Evolutionary conservation across 2,329 filamentous ascomycete genomes (phyloP), one percentile per base, ranked within the genome.

Genomic region (Tolypocladium capitatum): DNA sequence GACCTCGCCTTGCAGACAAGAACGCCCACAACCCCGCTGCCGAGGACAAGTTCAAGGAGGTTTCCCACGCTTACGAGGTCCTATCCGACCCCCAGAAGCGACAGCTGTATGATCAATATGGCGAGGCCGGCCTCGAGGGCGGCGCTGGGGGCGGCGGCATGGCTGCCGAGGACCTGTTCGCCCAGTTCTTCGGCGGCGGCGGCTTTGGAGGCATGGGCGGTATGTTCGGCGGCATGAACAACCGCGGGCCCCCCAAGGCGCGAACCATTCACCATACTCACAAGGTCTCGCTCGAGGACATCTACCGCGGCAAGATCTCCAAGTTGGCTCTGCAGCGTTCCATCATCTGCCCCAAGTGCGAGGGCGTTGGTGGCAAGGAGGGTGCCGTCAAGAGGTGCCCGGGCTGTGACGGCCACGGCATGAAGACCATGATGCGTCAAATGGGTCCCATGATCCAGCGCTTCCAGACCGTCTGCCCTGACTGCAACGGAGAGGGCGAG

Each of bases 401-500:
- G 36, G 86, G 88, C 62, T 98, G 92, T 68, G 88, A 94, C 60
- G 92, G 92, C 56, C 81, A 85, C 54, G 92, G 92, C 69, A 95
- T 96, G 86, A 97, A 97, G 84, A 96, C 87, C 36, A 97, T 98
- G 91, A 96, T 98, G 92, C 86, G 94, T 65, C 92, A 98, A 72
- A 97, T 98, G 90, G 92, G 92, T 46, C 92, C 92, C 51, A 98
- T 98, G 92, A 97, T 98, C 59, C 94, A 98, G 73, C 87, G 92
- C 49, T 98, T 98, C 81, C 92, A 98, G 76, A 97, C 91, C 30
- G 90, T 96, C 59, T 98, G 92, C 78, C 86, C 90, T 28, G 94
- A 98, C 71, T 98, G 92, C 67, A 91, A 92, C 59, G 94, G 94
- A 53, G 92, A 98, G 69, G 91, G 92, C 51, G 92, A 98, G 74